These are phyloP conservation scores for Puccinia polysora DNA, from an alignment of 1,284 basidiomycete genomes.

Conservation along the genomic window DNA sequence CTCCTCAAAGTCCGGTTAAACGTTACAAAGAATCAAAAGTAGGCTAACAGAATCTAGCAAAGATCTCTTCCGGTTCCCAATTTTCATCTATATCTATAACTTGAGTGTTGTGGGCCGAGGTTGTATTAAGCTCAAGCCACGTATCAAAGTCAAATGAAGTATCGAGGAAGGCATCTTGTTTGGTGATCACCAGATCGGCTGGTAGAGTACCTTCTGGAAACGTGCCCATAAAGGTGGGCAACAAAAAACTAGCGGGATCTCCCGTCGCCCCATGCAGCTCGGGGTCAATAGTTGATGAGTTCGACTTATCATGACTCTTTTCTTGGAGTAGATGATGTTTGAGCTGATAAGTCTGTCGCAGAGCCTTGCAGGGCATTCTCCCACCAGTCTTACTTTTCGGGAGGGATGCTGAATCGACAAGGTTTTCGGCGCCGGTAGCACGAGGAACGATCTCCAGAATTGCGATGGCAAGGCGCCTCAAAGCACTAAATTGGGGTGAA, in stretches of 20 bases:
- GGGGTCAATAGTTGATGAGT: not conserved
- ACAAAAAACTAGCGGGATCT: too few relatives aligned
- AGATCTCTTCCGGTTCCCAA: slow-evolving; percentile 12
- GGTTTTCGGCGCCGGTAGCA: slow-evolving; percentile 24
- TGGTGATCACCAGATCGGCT: not conserved
- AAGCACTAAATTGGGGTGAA: not conserved
- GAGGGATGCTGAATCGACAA: not conserved
- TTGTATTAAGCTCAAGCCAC: not conserved
- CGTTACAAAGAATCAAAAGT: too few relatives aligned
- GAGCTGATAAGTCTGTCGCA: slow-evolving; percentile 7
- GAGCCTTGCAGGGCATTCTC: not conserved
- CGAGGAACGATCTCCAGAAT: slow-evolving; percentile 14
- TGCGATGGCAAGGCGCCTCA: not conserved
- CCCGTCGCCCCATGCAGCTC: too few relatives aligned
- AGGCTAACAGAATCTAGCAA: too few relatives aligned
- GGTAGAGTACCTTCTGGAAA: too few relatives aligned
- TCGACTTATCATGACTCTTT: not conserved
- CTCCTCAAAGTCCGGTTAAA: too few relatives aligned
- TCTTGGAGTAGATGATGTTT: slow-evolving; percentile 20
- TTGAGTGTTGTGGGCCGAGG: not conserved
- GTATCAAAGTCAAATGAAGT: slow-evolving; percentile 17
- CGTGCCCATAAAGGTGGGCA: too few relatives aligned
- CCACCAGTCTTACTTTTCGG: not conserved
- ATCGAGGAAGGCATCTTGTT: slow-evolving; percentile 11
- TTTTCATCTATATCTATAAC: not conserved